A percentile compares a stretch with the other conserved stretches of the same genome.
Evolutionary conservation across 2,329 filamentous ascomycete species (phyloP).

Genomic region (Trichoderma brevicompactum): DNA sequence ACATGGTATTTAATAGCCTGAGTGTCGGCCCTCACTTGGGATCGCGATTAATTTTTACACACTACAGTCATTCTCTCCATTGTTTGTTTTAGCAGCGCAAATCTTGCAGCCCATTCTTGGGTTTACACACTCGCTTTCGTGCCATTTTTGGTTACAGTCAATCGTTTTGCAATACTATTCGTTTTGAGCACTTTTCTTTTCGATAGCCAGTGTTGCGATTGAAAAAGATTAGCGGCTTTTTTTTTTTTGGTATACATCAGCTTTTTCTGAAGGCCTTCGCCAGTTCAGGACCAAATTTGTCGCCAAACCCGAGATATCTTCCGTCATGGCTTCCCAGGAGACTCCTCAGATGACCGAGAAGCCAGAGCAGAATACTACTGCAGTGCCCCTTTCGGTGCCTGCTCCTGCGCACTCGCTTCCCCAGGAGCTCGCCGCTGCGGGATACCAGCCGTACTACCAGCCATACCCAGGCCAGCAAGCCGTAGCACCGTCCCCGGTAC

Average conservation of each 20-base stretch:
- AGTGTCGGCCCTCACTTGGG: neutral
- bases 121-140: constrained; percentile 8
- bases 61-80: constrained; percentile 4
- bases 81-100: constrained; percentile 20
- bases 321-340: constrained; percentile 23
- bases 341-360: constrained; percentile 29
- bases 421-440: constrained; percentile 6
- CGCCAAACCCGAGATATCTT: neutral
- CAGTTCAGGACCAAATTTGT: neutral
- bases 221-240: neutral
- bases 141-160: neutral
- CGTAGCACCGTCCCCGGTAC: neutral
- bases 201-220: neutral
- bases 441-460: constrained; percentile 7
- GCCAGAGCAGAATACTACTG: constrained; percentile 36
- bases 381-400: neutral
- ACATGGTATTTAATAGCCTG: constrained; percentile 11
- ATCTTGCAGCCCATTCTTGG: neutral
- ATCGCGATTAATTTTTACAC: neutral
- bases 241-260: neutral
- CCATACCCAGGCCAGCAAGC: constrained; percentile 18
- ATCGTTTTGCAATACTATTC: neutral
- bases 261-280: neutral
- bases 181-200: constrained; percentile 1
- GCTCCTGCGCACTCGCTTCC: constrained; percentile 9